These are phyloP conservation scores for Sugiyamaella lignohabitans DNA, from an alignment of 805 yeast genomes.

Conservation along the genomic window DNA sequence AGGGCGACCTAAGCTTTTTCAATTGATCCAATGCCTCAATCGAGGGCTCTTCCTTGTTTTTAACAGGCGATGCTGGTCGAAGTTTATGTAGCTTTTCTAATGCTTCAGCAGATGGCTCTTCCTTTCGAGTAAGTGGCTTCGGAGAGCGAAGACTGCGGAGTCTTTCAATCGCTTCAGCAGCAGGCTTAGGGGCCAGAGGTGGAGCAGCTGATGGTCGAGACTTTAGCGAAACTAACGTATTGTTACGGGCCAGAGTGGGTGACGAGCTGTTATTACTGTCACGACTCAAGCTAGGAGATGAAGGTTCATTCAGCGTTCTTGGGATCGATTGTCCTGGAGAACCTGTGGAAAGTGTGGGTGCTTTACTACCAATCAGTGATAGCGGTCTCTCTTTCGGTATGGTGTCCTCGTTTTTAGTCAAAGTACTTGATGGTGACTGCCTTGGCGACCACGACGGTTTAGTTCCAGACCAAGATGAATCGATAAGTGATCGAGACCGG, in stretches of 20 bases:
- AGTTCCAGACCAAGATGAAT: not conserved
- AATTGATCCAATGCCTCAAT: conserved; percentile 18
- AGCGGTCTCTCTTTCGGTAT: not conserved
- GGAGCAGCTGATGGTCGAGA: not conserved
- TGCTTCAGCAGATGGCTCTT: conserved; percentile 8
- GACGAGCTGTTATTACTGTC: too few relatives aligned
- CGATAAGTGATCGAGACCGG: not conserved
- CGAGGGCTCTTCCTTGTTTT: conserved; percentile 4
- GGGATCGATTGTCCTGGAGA: too few relatives aligned
- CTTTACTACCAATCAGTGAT: not conserved
- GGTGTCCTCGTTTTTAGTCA: too few relatives aligned
- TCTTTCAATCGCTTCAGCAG: conserved; percentile 10
- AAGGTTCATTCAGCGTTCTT: not conserved
- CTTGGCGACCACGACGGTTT: not conserved
- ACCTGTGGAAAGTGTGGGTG: too few relatives aligned
- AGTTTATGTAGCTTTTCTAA: conserved; percentile 14
- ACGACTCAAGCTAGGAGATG: not conserved
- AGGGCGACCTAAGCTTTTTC: conserved; percentile 9
- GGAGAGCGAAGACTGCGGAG: conserved; percentile 13
- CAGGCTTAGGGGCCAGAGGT: conserved; percentile 8
- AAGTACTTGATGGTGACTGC: too few relatives aligned
- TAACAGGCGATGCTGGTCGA: conserved; percentile 2
- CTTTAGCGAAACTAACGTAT: not conserved
- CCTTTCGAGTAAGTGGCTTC: not conserved
- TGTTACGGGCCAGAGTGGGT: not conserved